Evolutionary conservation across 1,139 yeast species (phyloP).

Genomic region (Hyphopichia pseudoburtonii): DNA sequence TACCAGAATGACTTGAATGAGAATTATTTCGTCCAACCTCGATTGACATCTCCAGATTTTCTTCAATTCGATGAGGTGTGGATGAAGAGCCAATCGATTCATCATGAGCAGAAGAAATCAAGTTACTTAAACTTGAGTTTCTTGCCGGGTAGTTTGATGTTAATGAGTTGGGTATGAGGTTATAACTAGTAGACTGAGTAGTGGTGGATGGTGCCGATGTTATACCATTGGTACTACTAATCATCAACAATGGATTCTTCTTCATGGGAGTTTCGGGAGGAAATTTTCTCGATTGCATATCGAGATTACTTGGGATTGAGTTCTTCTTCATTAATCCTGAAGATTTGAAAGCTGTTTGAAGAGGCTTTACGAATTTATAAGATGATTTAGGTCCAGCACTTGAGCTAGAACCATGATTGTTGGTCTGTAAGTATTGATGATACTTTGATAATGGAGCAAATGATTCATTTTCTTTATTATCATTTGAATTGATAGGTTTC

Average conservation of each 20-base stretch:
- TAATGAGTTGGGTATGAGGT: background rate
- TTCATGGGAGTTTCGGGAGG: constrained; percentile 87
- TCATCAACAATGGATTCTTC: constrained; percentile 48
- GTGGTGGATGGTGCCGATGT: background rate
- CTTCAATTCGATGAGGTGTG: constrained; percentile 11
- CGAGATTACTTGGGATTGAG: constrained; percentile 32
- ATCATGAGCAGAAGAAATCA: constrained; percentile 22
- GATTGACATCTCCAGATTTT: constrained; percentile 32
- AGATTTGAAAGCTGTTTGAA: constrained; percentile 81
- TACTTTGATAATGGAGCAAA: background rate
- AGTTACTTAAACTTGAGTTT: constrained; percentile 15
- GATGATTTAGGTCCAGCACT: constrained; percentile 27
- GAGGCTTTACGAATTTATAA: constrained; percentile 74
- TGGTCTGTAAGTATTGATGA: constrained; percentile 25
- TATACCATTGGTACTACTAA: constrained; percentile 13
- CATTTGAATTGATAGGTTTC: constrained; percentile 10
- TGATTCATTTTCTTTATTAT: constrained; percentile 37
- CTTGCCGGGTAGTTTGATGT: constrained; percentile 2
- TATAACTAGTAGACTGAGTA: background rate
- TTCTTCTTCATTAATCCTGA: constrained; percentile 75
- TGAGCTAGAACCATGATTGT: constrained; percentile 17
- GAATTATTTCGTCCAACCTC: constrained; percentile 43
- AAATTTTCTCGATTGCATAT: constrained; percentile 28
- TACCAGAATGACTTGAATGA: constrained; percentile 17
- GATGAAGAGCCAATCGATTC: constrained; percentile 9